phyloP scores from a whole-genome alignment of 2,329 filamentous ascomycete genomes.

The Talaromyces rugulosus region DNA sequence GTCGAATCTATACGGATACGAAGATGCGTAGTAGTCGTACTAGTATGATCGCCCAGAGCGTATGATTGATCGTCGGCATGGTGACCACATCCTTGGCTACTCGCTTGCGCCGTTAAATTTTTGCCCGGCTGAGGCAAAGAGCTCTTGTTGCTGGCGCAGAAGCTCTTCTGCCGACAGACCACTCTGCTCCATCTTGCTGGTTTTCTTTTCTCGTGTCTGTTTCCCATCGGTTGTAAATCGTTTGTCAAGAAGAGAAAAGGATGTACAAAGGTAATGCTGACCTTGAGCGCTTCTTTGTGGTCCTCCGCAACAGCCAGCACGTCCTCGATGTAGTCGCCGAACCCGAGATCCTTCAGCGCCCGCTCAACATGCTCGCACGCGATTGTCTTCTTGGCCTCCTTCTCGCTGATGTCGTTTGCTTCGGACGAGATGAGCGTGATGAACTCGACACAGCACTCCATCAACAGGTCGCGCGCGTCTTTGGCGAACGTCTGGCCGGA shows the following conservation, averaged over 20 bases:
- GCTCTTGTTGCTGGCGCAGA: constrained; percentile 80
- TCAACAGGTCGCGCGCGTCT: constrained; percentile 89
- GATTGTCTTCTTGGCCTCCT: constrained; percentile 98
- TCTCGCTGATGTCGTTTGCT: constrained; percentile 97
- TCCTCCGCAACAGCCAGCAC: constrained; percentile 82
- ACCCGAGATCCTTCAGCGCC: constrained; percentile 86
- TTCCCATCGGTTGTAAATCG: neutral
- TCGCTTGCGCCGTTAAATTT: constrained; percentile 55
- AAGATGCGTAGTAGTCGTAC: neutral
- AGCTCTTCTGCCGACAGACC: constrained; percentile 89
- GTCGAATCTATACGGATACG: neutral
- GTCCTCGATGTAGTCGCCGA: constrained; percentile 84
- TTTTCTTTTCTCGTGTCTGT: constrained; percentile 91
- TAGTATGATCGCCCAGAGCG: neutral
- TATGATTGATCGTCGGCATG: neutral
- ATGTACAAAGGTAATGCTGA: constrained; percentile 33
- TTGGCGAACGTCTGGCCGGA: constrained; percentile 84
- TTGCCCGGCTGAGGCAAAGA: constrained; percentile 77
- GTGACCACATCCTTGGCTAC: neutral
- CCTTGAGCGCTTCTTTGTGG: constrained; percentile 91
- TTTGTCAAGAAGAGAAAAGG: neutral
- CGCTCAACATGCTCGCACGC: constrained; percentile 97
- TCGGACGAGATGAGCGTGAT: constrained; percentile 98
- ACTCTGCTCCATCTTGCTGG: constrained; percentile 93
- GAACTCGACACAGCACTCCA: constrained; percentile 98